Evolutionary conservation across 1,284 basidiomycete species (phyloP).

Genomic region (Leccinum pallidistipes): DNA sequence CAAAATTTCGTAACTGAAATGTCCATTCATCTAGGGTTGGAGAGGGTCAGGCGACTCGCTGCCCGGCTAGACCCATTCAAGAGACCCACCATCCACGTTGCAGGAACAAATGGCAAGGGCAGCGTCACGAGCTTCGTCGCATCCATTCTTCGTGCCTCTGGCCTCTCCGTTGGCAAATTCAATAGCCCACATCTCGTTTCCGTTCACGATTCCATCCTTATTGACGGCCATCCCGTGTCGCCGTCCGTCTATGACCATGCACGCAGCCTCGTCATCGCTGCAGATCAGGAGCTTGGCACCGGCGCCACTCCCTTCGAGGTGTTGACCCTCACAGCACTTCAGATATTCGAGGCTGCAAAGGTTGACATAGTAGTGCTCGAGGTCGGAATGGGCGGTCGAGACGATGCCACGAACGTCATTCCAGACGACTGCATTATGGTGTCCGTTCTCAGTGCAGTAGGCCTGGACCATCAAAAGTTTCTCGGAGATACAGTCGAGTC

Average conservation of each 20-base stretch:
- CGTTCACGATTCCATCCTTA: constrained; percentile 74
- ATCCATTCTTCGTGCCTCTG: constrained; percentile 63
- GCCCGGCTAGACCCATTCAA: constrained; percentile 61
- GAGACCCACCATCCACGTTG: constrained; percentile 88
- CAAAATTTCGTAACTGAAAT: constrained; percentile 32
- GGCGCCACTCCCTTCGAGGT: constrained; percentile 81
- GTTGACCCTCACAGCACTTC: constrained; percentile 77
- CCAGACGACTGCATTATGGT: constrained; percentile 69
- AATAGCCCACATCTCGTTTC: constrained; percentile 92
- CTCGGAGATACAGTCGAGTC: constrained; percentile 75
- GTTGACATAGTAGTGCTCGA: constrained; percentile 89
- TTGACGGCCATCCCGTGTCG: constrained; percentile 62
- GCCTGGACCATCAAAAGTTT: constrained; percentile 91
- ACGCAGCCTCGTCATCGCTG: constrained; percentile 50
- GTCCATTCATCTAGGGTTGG: constrained; percentile 82
- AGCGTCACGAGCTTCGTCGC: constrained; percentile 85
- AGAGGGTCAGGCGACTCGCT: constrained; percentile 66
- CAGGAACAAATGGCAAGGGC: constrained; percentile 98
- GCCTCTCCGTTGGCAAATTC: constrained; percentile 75
- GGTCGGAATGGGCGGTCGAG: constrained; percentile 91
- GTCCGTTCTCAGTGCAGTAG: constrained; percentile 84
- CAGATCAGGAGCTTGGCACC: constrained; percentile 47
- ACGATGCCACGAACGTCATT: constrained; percentile 94
- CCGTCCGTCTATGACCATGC: constrained; percentile 51
- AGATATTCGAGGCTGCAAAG: constrained; percentile 63